Percentiles rank a stretch among this genome's conserved stretches.
phyloP scores from a whole-genome alignment of 768 basidiomycete genomes.

The Trametes punicea region DNA sequence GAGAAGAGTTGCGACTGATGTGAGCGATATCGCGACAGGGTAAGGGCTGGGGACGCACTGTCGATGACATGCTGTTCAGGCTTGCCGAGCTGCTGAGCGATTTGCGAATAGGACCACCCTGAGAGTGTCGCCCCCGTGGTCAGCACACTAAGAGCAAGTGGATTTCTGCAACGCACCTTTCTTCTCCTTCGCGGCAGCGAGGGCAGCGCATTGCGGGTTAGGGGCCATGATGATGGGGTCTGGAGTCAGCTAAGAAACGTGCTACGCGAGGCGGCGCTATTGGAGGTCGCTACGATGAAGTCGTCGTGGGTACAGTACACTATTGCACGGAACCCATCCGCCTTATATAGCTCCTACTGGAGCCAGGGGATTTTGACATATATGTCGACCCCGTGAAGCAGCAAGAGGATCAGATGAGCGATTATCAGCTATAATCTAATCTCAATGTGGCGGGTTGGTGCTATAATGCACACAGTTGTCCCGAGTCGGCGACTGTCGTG shows the following conservation, averaged over 20 bases:
- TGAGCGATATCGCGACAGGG: background rate
- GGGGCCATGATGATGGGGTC: slow-evolving; percentile 38
- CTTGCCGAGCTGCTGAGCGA: slow-evolving; percentile 45
- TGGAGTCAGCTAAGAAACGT: background rate
- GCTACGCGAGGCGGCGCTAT: slow-evolving; percentile 6
- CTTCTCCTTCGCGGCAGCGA: slow-evolving; percentile 47
- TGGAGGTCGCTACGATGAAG: background rate
- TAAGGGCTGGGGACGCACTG: slow-evolving; percentile 38
- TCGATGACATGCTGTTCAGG: slow-evolving; percentile 47
- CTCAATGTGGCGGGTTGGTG: background rate
- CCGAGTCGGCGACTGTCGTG: background rate
- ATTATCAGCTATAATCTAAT: slow-evolving; percentile 18
- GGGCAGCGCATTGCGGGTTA: slow-evolving; percentile 55
- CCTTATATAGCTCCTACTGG: slow-evolving; percentile 15
- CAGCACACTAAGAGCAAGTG: background rate
- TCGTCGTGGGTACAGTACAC: background rate
- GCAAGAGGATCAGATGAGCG: slow-evolving; percentile 14
- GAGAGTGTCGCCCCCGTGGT: background rate
- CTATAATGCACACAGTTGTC: background rate
- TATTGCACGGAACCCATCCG: background rate
- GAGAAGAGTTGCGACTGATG: background rate
- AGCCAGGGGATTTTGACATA: slow-evolving; percentile 7
- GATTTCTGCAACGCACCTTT: too few species aligned
- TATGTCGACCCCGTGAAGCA: background rate
- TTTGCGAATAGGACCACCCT: slow-evolving; percentile 48